Base-by-base conservation (phyloP, 768 basidiomycete genomes). In the Boletales sp. region DNA sequence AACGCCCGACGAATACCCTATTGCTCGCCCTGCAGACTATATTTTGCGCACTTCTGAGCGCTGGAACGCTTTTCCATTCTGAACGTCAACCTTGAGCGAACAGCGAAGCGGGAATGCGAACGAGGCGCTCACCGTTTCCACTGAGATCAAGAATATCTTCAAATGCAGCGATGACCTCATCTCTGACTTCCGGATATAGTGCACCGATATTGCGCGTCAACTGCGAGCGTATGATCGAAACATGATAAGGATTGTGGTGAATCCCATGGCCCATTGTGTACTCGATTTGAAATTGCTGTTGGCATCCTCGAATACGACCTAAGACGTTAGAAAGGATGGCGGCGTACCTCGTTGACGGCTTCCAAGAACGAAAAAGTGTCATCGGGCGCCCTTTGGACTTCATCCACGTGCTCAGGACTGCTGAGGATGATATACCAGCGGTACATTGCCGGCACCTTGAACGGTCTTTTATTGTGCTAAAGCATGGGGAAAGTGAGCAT, bases 1-100 rank as follows among this genome's bases (percentile, higher is more conserved):
- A 75, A 21, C 70, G 58, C 0, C 78, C 80, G 15, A 80, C 72
- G 50, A 81, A 76, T 7, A 74, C 45, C 11, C 81, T 70, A 52
- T 76, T 78, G 44, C 62, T 72, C 3, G 68, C 62, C 30, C 75
- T 69, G 29, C 69, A 66, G 6, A 80, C 62, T n/a, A 80, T 60
- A 27, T 66, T 52, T 50, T 60, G 65, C n/a, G 69, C 52, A 0
- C 50, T 60, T 2, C 66, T 55, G 15, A 67, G 29, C 4, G 57
- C 65, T 0, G 60, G 58, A 17, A 75, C 47, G 2, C 54, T 49
- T 8, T 56, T 57, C 78, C 77, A 79, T 18, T 73, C 75, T 76
- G 4, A 13, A 35, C 13, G 10, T 37, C 24, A 27, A 9, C 11
- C 9, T 30, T 32, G 24, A 10, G n/a, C n/a, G 12, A 34, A 8